Conservation (phyloP, 257 asterid genomes). For the Scutellaria galericulata region DNA sequence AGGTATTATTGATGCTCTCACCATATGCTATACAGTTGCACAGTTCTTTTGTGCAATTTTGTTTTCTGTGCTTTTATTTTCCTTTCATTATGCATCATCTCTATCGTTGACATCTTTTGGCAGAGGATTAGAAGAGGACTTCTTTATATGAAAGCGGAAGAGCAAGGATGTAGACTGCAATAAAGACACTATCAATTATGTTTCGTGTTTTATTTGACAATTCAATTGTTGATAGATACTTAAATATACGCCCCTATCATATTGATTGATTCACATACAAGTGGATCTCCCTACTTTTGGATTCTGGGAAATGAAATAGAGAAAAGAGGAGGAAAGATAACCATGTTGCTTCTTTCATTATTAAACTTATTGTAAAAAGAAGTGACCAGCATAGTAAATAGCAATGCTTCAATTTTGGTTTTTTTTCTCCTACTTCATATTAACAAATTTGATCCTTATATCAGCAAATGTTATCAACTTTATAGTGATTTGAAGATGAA, state of each 20-base stretch:
- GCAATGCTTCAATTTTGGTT: not conserved
- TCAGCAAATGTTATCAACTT: too few relatives aligned
- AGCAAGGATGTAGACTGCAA: constrained; percentile 68
- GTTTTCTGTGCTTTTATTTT: not conserved
- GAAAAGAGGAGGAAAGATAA: constrained; percentile 1
- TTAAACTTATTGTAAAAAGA: constrained; percentile 25
- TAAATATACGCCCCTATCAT: constrained; percentile 28
- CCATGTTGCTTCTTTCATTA: constrained; percentile 1
- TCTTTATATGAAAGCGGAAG: constrained; percentile 73
- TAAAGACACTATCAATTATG: constrained; percentile 32
- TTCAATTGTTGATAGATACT: constrained; percentile 28
- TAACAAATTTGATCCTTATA: not conserved
- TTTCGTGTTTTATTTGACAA: constrained; percentile 22
- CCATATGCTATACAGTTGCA: not conserved
- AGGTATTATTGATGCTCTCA: constrained; percentile 52
- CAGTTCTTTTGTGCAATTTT: not conserved
- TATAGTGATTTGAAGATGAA: not conserved
- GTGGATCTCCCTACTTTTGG: constrained; percentile 19
- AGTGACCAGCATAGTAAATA: not conserved
- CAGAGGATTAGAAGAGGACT: constrained; percentile 82
- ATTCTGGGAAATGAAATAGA: not conserved
- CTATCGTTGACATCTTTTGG: constrained; percentile 25
- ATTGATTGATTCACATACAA: constrained; percentile 31
- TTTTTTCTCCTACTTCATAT: not conserved
- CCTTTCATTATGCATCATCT: not conserved